These are phyloP conservation scores for Barnettozyma siamensis DNA, from an alignment of 805 yeast genomes.

Conservation along the genomic window DNA sequence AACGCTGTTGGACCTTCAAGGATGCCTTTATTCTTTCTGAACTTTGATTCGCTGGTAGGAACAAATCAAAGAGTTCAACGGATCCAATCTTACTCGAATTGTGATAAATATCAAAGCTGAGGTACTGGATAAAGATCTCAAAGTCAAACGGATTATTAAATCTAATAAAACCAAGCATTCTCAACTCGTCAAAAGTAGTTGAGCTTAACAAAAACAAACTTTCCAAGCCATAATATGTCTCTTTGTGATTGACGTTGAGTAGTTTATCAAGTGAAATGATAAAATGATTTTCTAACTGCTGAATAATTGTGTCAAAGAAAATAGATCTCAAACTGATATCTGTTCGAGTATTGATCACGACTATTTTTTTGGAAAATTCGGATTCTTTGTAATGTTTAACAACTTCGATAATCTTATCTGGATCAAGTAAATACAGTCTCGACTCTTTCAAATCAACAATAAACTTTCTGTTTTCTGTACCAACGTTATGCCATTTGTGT, in stretches of 20 bases:
- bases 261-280: slow-evolving; percentile 1
- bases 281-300: slow-evolving; percentile 10
- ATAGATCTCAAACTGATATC: slow-evolving; percentile 23
- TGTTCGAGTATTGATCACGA: slow-evolving; percentile 4
- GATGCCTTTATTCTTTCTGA: slow-evolving; percentile 1
- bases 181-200: slow-evolving; percentile 23
- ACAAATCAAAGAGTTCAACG: slow-evolving; percentile 22
- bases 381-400: background rate
- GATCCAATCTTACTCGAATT: slow-evolving; percentile 33
- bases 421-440: slow-evolving; percentile 18
- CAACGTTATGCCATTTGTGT: slow-evolving; percentile 20
- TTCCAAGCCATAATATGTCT: background rate
- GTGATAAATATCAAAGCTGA: slow-evolving; percentile 26
- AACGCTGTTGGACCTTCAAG: slow-evolving; percentile 2
- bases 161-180: slow-evolving; percentile 28
- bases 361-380: slow-evolving; percentile 4
- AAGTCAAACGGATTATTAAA: slow-evolving; percentile 30
- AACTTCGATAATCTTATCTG: slow-evolving; percentile 7
- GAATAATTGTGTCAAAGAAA: slow-evolving; percentile 18
- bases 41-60: slow-evolving; percentile 16
- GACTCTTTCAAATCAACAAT: slow-evolving; percentile 12
- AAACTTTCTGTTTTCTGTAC: slow-evolving; percentile 7
- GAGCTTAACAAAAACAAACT: slow-evolving; percentile 23
- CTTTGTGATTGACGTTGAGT: background rate
- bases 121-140: slow-evolving; percentile 21